Evolutionary conservation across 1,284 basidiomycete genomes (phyloP).

Genomic region (Pascua guehoae): DNA sequence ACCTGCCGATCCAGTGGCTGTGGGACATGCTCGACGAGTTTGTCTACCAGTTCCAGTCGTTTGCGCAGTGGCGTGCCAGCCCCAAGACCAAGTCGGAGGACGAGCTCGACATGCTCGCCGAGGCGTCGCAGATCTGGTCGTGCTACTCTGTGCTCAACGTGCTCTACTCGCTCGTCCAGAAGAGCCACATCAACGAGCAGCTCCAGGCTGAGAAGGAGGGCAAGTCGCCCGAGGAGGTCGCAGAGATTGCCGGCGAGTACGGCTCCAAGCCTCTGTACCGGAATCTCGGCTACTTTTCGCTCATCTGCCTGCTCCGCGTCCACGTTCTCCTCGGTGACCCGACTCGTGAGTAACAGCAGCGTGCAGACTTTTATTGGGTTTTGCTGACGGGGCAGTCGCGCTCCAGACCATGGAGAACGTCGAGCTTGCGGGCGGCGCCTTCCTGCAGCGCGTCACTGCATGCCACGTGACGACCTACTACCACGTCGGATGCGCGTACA

Average conservation of each 20-base stretch:
- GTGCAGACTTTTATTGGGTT: no score
- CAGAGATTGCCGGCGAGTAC: slow-evolving; percentile 85
- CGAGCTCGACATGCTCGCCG: slow-evolving; percentile 73
- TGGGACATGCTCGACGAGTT: slow-evolving; percentile 99
- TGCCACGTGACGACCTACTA: slow-evolving; percentile 83
- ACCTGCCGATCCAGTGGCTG: slow-evolving; percentile 94
- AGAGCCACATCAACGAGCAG: slow-evolving; percentile 91
- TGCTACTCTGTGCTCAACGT: slow-evolving; percentile 98
- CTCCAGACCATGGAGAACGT: slow-evolving; percentile 94
- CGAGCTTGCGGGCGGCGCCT: slow-evolving; percentile 73
- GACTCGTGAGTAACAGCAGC: slow-evolving; percentile 47
- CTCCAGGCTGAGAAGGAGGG: slow-evolving; percentile 76
- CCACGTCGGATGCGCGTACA: slow-evolving; percentile 93
- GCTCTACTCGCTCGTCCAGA: slow-evolving; percentile 95
- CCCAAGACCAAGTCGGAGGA: slow-evolving; percentile 83
- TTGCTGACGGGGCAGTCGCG: slow-evolving; percentile 49
- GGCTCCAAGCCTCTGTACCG: slow-evolving; percentile 85
- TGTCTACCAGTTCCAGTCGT: slow-evolving; percentile 97
- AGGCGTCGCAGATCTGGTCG: slow-evolving; percentile 82
- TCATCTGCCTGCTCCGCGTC: slow-evolving; percentile 90
- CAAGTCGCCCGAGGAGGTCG: slow-evolving; percentile 74
- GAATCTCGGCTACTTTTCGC: slow-evolving; percentile 95
- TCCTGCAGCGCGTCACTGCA: slow-evolving; percentile 85
- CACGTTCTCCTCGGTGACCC: slow-evolving; percentile 96
- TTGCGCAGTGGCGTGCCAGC: slow-evolving; percentile 86